Percentiles rank a stretch among this genome's conserved stretches.
These are phyloP conservation scores for Moesziomyces aphidis DNA, from an alignment of 1,284 basidiomycete species.

Conservation along the genomic window DNA sequence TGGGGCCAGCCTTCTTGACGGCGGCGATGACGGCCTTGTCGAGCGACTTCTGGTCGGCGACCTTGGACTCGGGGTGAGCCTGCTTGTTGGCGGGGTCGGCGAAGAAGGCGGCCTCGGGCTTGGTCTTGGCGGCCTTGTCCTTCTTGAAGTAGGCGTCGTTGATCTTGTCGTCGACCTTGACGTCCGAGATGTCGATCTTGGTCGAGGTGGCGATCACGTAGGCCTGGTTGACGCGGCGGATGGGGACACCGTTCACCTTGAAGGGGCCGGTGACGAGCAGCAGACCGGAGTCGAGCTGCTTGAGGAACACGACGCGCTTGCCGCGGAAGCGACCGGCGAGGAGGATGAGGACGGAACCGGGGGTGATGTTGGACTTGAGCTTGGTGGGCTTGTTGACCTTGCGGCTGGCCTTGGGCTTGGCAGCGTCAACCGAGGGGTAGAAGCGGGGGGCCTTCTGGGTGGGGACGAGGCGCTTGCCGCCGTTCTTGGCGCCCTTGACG, in stretches of 20 bases:
- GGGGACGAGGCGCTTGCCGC: conserved; percentile 85
- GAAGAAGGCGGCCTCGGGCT: conserved; percentile 95
- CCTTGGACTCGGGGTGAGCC: conserved; percentile 87
- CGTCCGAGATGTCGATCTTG: conserved; percentile 84
- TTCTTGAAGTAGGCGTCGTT: conserved; percentile 89
- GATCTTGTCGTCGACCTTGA: conserved; percentile 81
- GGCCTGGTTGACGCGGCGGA: conserved; percentile 98
- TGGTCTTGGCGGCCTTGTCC: conserved; percentile 76
- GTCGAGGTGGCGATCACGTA: conserved; percentile 99
- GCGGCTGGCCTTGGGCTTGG: conserved; percentile 87
- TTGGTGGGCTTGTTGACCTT: conserved; percentile 79
- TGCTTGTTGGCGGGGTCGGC: conserved; percentile 94
- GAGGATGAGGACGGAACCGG: conserved; percentile 95
- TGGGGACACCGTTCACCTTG: conserved; percentile 98
- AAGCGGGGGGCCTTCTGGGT: conserved; percentile 88
- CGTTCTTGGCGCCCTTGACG: conserved; percentile 91
- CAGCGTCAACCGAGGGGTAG: conserved; percentile 97
- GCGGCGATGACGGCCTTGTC: conserved; percentile 86
- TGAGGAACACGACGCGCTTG: conserved; percentile 98
- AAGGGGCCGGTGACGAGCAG: conserved; percentile 96
- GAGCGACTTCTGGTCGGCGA: conserved; percentile 88
- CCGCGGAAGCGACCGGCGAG: conserved; percentile 98
- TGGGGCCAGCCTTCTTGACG: conserved; percentile 87
- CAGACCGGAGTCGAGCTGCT: conserved; percentile 92
- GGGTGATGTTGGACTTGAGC: conserved; percentile 89